These are phyloP conservation scores for Penicillium sp. DNA, from an alignment of 2,329 filamentous ascomycete species.

Conservation along the genomic window DNA sequence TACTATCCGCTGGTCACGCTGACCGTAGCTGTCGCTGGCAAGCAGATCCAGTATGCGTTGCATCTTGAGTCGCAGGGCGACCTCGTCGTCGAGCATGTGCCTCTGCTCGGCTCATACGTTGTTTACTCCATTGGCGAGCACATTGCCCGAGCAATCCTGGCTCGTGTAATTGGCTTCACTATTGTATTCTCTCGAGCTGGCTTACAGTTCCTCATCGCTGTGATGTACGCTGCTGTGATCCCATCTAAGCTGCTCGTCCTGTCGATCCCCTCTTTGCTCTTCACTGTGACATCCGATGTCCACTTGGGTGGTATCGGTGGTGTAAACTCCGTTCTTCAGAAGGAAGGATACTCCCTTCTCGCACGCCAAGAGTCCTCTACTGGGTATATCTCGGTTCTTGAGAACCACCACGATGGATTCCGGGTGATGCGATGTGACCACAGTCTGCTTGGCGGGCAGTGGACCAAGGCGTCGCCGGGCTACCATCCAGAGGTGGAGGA, in stretches of 20 bases:
- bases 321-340: constrained; percentile 66
- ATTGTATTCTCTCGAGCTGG: constrained; percentile 70
- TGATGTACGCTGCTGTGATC: constrained; percentile 64
- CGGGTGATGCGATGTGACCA: constrained; percentile 90
- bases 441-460: constrained; percentile 89
- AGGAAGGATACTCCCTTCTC: constrained; percentile 71
- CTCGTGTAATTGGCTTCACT: constrained; percentile 60
- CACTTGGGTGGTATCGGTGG: constrained; percentile 66
- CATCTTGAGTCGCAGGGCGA: constrained; percentile 58
- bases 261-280: constrained; percentile 67
- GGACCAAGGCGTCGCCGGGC: constrained; percentile 61
- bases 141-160: constrained; percentile 42
- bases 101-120: constrained; percentile 67
- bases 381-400: constrained; percentile 88
- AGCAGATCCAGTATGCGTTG: constrained; percentile 61
- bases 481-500: constrained; percentile 65
- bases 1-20: constrained; percentile 69
- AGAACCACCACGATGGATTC: constrained; percentile 70
- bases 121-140: constrained; percentile 58
- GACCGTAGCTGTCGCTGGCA: constrained; percentile 64
- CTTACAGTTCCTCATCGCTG: constrained; percentile 68
- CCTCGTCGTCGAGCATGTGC: constrained; percentile 63
- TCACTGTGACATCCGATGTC: constrained; percentile 69
- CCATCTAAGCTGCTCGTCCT: constrained; percentile 69
- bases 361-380: constrained; percentile 84